These are phyloP conservation scores for Talaromyces pinophilus DNA, from an alignment of 2,329 filamentous ascomycete genomes.

Conservation along the genomic window DNA sequence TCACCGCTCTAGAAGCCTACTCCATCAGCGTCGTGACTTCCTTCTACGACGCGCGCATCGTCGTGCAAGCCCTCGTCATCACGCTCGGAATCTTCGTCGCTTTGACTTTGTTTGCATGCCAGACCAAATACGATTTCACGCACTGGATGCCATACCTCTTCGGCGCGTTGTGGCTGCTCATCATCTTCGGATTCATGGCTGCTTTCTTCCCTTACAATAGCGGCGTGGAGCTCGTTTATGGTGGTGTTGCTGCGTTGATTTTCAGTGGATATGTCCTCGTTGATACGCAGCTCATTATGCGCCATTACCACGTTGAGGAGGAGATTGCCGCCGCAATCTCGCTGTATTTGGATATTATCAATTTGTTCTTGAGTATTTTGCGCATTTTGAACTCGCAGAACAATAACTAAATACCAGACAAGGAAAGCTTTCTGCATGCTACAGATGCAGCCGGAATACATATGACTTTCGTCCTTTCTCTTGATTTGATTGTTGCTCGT, in stretches of 20 bases:
- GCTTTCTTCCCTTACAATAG: conserved; percentile 83
- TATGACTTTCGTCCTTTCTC: background rate
- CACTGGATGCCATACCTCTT: conserved; percentile 96
- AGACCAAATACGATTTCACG: conserved; percentile 98
- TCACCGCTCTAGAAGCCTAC: conserved; percentile 92
- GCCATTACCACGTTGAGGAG: conserved; percentile 96
- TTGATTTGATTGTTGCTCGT: background rate
- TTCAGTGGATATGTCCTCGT: conserved; percentile 95
- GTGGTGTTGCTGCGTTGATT: conserved; percentile 76
- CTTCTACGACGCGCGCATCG: conserved; percentile 80
- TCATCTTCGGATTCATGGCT: conserved; percentile 91
- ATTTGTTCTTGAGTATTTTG: conserved; percentile 93
- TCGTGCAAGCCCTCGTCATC: conserved; percentile 85
- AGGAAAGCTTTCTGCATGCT: background rate
- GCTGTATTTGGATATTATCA: conserved; percentile 93
- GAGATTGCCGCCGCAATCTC: conserved; percentile 95
- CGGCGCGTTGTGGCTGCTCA: conserved; percentile 81
- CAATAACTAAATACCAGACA: conserved; percentile 67
- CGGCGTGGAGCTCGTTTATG: conserved; percentile 81
- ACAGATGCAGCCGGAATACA: background rate
- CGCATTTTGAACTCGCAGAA: conserved; percentile 94
- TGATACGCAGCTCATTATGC: conserved; percentile 92
- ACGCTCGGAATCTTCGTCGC: conserved; percentile 69
- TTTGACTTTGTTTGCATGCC: conserved; percentile 81
- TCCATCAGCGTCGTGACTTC: conserved; percentile 88